Percentiles rank a stretch among this genome's conserved stretches.
phyloP scores from a whole-genome alignment of 768 basidiomycete genomes.

The Xerocomellus dryophilus region DNA sequence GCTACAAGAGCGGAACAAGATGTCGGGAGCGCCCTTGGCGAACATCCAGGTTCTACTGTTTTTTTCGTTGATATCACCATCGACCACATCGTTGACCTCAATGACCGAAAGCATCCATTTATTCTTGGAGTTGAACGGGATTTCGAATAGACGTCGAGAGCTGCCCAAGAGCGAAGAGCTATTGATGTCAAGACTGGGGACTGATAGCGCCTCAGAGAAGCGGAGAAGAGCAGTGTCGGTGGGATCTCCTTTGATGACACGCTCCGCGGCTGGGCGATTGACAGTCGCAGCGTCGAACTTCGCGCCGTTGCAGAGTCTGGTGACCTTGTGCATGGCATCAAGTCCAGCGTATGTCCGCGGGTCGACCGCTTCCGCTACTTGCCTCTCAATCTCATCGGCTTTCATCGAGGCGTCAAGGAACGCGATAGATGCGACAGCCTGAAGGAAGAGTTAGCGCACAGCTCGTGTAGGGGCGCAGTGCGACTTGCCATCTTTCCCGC shows the following conservation, averaged over 20 bases:
- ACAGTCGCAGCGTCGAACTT: constrained; percentile 40
- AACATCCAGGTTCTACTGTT: constrained; percentile 34
- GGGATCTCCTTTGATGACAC: constrained; percentile 44
- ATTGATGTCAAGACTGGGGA: constrained; percentile 24
- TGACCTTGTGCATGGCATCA: constrained; percentile 35
- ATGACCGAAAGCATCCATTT: constrained; percentile 57
- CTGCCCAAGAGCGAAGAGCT: constrained; percentile 19
- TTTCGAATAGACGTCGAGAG: constrained; percentile 33
- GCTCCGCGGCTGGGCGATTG: constrained; percentile 30
- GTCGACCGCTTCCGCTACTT: constrained; percentile 6
- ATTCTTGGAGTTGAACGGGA: constrained; percentile 49
- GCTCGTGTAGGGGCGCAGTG: neutral
- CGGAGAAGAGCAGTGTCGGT: constrained; percentile 55
- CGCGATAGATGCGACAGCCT: constrained; percentile 42
- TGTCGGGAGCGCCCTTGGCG: constrained; percentile 61
- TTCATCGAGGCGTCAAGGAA: constrained; percentile 31
- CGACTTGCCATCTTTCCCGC: constrained; percentile 44
- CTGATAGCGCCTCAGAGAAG: constrained; percentile 38
- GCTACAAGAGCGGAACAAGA: constrained; percentile 43
- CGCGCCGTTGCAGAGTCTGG: constrained; percentile 59
- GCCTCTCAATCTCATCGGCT: constrained; percentile 19
- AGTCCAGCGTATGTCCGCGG: constrained; percentile 25
- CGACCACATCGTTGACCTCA: constrained; percentile 16
- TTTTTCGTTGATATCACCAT: constrained; percentile 9
- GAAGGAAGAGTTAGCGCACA: neutral